Evolutionary conservation across 2,329 filamentous ascomycete genomes (phyloP).

Genomic region (Thelonectria olida): DNA sequence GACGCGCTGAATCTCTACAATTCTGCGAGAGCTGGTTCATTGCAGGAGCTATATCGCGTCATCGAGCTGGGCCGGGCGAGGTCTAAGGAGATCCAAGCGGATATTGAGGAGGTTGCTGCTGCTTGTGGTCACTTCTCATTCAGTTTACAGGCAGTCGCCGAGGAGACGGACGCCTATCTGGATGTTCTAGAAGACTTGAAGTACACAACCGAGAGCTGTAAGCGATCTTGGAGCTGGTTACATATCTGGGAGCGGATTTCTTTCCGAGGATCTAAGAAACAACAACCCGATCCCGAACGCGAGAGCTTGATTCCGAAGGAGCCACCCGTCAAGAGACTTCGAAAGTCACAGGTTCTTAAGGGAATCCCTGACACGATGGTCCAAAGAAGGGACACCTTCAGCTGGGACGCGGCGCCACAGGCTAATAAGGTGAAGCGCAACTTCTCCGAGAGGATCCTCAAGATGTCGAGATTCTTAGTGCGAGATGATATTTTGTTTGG

Average conservation of each 20-base stretch:
- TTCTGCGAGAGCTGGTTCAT: constrained; percentile 76
- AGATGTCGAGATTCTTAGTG: constrained; percentile 57
- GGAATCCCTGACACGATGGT: constrained; percentile 66
- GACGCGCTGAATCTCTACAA: constrained; percentile 86
- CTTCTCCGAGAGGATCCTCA: constrained; percentile 57
- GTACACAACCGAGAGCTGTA: constrained; percentile 69
- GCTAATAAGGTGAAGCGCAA: constrained; percentile 54
- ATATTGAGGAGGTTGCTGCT: constrained; percentile 97
- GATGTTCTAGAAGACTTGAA: constrained; percentile 88
- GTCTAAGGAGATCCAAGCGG: constrained; percentile 82
- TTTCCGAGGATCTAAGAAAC: constrained; percentile 16
- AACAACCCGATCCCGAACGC: constrained; percentile 51
- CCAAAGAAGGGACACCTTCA: constrained; percentile 61
- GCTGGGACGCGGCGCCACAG: constrained; percentile 64
- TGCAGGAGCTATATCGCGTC: constrained; percentile 81
- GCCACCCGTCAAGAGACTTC: constrained; percentile 56
- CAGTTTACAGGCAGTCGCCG: constrained; percentile 87
- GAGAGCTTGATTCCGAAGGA: constrained; percentile 52
- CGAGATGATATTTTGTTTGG: constrained; percentile 77
- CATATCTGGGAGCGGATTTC: constrained; percentile 71
- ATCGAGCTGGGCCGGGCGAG: constrained; percentile 76
- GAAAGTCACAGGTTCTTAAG: constrained; percentile 63
- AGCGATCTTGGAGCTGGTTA: constrained; percentile 84
- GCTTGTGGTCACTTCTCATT: constrained; percentile 97
- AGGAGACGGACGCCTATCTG: constrained; percentile 86